Evolutionary conservation across 1,139 yeast species (phyloP), one percentile per base, ranked within the genome.

Genomic region (Suhomyces ambrosiae): DNA sequence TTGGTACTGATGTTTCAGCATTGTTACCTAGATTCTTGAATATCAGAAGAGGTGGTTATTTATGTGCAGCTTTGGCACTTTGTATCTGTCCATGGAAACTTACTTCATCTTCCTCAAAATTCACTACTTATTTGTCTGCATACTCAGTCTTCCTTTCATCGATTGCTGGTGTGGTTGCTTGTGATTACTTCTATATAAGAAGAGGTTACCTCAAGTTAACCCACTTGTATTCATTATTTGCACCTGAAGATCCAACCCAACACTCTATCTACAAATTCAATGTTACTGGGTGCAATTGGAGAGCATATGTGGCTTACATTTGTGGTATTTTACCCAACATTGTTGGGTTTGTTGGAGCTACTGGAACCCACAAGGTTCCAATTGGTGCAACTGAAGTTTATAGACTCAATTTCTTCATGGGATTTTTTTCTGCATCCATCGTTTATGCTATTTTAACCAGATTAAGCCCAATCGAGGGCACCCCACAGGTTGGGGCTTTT

Each of bases 1-100:
- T 94, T 37, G 96, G 96, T 56, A 88, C 95, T 3, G 97, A 89
- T 63, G 79, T 87, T 66, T 79, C 96, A 10, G 95, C 96, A 2
- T 58, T 89, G 47, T 60, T 86, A 33, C 96, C 97, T 25, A 71
- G 82, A 42, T 87, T 71, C 61, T 68, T 89, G 56, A 87, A 83
- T 63, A 63, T 64, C 28, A 52, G 67, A 42, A 80, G 97, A 51
- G 85, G 89, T 36, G 83, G 89, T 3, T 84, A 80, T 54, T 65
- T 89, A 38, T 87, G 96, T 70, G 95, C 95, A 0, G 61, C 70
- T 5, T 65, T 88, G 49, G 94, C 94, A 0, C 75, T 85, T 47
- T 79, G 83, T 42, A 82, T 88, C 47, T 85, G 90, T 56, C 96
- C 96, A 39, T 89, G 96, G 96, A 82, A 87, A 51, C 76, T 89